Conservation (phyloP, 352 stramenopile species). For the Aphanomyces stellatus region DNA sequence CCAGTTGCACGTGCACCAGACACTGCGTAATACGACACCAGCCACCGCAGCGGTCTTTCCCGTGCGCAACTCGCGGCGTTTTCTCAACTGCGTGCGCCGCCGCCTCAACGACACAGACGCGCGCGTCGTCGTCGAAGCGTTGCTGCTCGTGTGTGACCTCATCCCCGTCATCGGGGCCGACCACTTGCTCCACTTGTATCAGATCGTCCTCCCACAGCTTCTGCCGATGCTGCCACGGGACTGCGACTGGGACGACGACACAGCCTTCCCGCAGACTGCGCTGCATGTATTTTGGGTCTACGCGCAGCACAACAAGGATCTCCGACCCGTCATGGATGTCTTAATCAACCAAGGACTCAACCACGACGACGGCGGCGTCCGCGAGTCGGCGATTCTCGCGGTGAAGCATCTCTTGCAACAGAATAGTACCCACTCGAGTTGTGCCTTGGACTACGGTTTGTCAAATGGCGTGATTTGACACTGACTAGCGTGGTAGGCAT, state of each 20-base stretch:
- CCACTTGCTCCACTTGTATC: conserved; percentile 28
- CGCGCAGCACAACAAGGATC: conserved; percentile 43
- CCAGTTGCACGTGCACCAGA: no score
- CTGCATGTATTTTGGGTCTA: conserved; percentile 62
- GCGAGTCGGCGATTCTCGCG: conserved; percentile 40
- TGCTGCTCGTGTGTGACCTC: conserved; percentile 52
- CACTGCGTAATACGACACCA: neutral
- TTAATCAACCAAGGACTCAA: conserved; percentile 56
- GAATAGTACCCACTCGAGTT: no score
- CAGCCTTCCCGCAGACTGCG: conserved; percentile 38
- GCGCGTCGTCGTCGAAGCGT: conserved; percentile 38
- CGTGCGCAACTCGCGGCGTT: conserved; percentile 59
- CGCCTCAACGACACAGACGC: conserved; percentile 37
- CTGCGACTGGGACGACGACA: neutral
- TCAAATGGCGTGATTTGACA: conserved; percentile 26
- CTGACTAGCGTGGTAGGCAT: no score
- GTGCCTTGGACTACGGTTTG: neutral
- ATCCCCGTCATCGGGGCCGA: conserved; percentile 52
- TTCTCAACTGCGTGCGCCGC: conserved; percentile 57
- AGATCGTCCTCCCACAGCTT: conserved; percentile 64
- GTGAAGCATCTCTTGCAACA: conserved; percentile 39
- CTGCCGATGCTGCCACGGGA: conserved; percentile 31
- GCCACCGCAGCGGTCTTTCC: conserved; percentile 56
- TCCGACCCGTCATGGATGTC: conserved; percentile 43
- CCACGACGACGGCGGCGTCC: conserved; percentile 28